phyloP scores from a whole-genome alignment of 75 land plant genomes.

The Pinus albicaulis region DNA sequence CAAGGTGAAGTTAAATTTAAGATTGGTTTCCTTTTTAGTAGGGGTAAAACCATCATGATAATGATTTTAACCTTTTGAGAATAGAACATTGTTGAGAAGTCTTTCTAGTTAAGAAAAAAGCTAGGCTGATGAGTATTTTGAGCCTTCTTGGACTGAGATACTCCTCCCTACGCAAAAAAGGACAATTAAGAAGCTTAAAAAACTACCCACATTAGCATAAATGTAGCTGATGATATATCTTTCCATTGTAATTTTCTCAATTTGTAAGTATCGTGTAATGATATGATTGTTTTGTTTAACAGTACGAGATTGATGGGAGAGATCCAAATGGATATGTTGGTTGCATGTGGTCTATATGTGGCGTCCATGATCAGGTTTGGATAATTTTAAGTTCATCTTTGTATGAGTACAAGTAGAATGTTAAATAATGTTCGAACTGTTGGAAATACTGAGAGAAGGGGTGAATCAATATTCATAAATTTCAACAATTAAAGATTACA shows the following conservation, averaged over 20 bases:
- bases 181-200: neutral
- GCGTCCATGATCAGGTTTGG: constrained; percentile 96
- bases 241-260: neutral
- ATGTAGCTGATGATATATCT: neutral
- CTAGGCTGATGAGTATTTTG: neutral
- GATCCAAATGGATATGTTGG: constrained; percentile 99
- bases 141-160: neutral
- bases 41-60: neutral
- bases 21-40: neutral
- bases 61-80: neutral
- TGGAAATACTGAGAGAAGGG: too few species aligned
- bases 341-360: constrained; percentile 99
- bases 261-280: neutral
- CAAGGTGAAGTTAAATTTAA: constrained; percentile 52
- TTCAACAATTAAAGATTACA: too few species aligned
- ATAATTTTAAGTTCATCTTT: neutral
- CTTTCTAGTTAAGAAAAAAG: neutral
- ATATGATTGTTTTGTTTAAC: constrained; percentile 13
- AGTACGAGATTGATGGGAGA: constrained; percentile 99
- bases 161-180: neutral
- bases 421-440: neutral
- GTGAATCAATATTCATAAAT: too few species aligned
- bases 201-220: neutral
- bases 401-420: neutral
- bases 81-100: neutral